Evolutionary conservation across 202 grass and related monocot genomes (phyloP).

Genomic region (Panicum virgatum): DNA sequence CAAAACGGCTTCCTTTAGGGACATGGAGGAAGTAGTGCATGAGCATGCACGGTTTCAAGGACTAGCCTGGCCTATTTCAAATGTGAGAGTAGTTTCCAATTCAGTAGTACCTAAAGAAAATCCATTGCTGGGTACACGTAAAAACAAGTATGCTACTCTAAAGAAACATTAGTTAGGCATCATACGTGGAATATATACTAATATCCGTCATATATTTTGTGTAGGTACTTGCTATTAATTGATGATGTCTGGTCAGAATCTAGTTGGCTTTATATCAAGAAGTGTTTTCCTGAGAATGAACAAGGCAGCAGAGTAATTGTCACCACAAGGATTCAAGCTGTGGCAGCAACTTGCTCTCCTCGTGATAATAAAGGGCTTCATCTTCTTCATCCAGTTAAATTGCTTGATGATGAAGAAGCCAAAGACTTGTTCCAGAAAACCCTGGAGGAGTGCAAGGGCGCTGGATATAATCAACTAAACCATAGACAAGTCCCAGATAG

Average conservation of each 20-base stretch:
- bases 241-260: constrained; percentile 18
- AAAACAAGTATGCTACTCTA: not conserved
- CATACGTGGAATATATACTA: not conserved
- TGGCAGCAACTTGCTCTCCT: not conserved
- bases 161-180: not conserved
- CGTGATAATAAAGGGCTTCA: not conserved
- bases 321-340: constrained; percentile 8
- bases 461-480: no score
- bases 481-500: not conserved
- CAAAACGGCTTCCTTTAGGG: no score
- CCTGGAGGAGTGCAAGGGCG: not conserved
- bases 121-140: not conserved
- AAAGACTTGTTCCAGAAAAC: not conserved
- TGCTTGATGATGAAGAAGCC: not conserved
- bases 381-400: not conserved
- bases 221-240: constrained; percentile 20
- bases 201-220: not conserved
- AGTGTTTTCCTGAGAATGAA: not conserved
- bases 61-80: not conserved
- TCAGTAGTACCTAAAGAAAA: not conserved
- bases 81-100: not conserved
- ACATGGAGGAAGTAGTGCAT: not conserved
- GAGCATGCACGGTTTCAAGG: not conserved
- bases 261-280: not conserved
- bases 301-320: constrained; percentile 8